Base-by-base conservation (phyloP, 495 filamentous ascomycete genomes). In the Chaetomium cochliodes region DNA sequence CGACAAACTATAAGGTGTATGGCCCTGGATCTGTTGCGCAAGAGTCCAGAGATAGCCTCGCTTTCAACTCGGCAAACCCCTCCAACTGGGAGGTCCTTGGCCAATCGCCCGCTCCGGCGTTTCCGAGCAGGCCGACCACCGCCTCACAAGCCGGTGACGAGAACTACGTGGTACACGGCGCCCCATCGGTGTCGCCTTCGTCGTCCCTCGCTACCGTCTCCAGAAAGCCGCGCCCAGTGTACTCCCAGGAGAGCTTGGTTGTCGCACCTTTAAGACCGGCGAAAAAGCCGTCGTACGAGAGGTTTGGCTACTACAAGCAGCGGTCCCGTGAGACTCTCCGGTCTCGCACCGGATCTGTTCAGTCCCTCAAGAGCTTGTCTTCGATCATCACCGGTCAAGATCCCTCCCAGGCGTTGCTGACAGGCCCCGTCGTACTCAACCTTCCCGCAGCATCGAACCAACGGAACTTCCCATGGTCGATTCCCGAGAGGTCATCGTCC, bases 221-320 rank as follows among this genome's bases (percentile, higher is more conserved):
- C 18, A 74, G 64, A 11, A 69, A 71, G 25, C 63, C 70, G 2
- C 73, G 74, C 8, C 71, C 74, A n/a, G 74, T 73, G 41, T 84
- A 85, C 71, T 85, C 83, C 6, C 81, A 82, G 58, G 82, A 85
- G 62, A 85, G 82, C 54, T 74, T 85, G 33, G 65, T 79, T 11
- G 79, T 85, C n/a, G 78, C 80, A 16, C 82, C 83, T 5, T 68
- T 85, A 15, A 70, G 77, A 37, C 75, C 77, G 12, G 67, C 73
- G 65, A 76, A 78, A 70, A 76, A 72, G 66, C 71, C 64, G 22
- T 81, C 81, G n/a, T 73, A 76, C 60, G 82, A 84, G 55, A 76
- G 69, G 26, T 67, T 80, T 26, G 77, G 80, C 11, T 80, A 81
- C 67, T 75, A 79, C 72, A 80, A 78, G 68, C 76, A 77, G 50